Evolutionary conservation across 2,329 filamentous ascomycete species (phyloP).

Genomic region (Penicillium sp.): DNA sequence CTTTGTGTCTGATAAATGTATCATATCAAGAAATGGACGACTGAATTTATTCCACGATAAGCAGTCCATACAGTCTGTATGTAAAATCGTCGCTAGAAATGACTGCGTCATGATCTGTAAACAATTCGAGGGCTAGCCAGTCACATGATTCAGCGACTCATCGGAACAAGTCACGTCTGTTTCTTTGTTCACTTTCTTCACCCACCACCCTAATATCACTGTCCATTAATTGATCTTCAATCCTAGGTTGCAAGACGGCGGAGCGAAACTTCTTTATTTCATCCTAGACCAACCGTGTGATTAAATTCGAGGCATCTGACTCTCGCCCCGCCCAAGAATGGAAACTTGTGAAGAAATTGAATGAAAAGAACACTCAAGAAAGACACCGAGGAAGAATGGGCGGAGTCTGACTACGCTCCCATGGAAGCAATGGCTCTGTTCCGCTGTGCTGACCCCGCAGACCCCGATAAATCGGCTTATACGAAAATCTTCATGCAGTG

Average conservation of each 20-base stretch:
- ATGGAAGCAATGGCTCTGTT: not conserved
- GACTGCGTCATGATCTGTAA: too few species aligned
- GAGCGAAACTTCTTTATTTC: not conserved
- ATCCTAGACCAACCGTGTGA: not conserved
- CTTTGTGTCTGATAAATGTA: not conserved
- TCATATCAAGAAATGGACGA: too few species aligned
- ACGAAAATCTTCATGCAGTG: slow-evolving; percentile 4
- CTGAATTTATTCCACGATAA: too few species aligned
- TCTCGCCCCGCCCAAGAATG: not conserved
- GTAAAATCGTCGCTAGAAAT: too few species aligned
- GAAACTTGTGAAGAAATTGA: not conserved
- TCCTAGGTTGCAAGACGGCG: not conserved
- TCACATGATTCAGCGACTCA: too few species aligned
- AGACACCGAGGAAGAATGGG: not conserved
- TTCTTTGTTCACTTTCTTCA: too few species aligned
- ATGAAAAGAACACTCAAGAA: not conserved
- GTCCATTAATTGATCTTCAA: too few species aligned
- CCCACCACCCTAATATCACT: too few species aligned
- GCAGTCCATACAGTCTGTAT: too few species aligned
- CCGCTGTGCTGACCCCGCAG: not conserved
- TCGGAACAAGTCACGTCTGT: too few species aligned
- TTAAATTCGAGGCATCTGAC: not conserved
- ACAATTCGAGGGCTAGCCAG: too few species aligned
- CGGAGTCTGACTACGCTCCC: not conserved
- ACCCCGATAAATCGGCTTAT: not conserved